These are phyloP conservation scores for Lyophyllum decastes DNA, from an alignment of 768 basidiomycete genomes.

Conservation along the genomic window DNA sequence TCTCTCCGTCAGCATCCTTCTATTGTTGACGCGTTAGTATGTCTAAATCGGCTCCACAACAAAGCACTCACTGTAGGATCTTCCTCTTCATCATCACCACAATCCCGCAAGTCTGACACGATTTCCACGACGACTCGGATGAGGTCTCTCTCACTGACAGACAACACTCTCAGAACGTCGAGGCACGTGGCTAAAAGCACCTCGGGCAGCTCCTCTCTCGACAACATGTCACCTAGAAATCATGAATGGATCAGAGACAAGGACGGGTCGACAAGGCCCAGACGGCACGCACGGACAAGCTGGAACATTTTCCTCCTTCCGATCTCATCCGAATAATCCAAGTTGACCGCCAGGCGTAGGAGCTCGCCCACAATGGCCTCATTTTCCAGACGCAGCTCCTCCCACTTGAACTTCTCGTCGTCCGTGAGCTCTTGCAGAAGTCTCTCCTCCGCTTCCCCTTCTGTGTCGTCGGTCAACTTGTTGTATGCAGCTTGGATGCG, in stretches of 20 bases:
- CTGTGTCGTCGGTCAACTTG: slow-evolving; percentile 29
- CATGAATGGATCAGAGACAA: slow-evolving; percentile 1
- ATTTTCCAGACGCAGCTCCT: slow-evolving; percentile 49
- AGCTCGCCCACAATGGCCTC: slow-evolving; percentile 82
- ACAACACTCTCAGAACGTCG: slow-evolving; percentile 77
- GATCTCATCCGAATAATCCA: slow-evolving; percentile 92
- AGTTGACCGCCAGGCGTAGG: slow-evolving; percentile 71
- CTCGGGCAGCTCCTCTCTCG: slow-evolving; percentile 68
- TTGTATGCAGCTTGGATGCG: slow-evolving; percentile 74
- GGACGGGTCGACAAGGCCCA: background rate
- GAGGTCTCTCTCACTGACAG: slow-evolving; percentile 77
- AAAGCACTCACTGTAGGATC: slow-evolving; percentile 28
- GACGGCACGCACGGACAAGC: slow-evolving; percentile 67
- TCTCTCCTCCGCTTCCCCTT: slow-evolving; percentile 23
- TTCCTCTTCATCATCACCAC: slow-evolving; percentile 40
- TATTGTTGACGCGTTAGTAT: slow-evolving; percentile 6
- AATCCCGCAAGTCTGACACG: slow-evolving; percentile 76
- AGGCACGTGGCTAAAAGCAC: slow-evolving; percentile 71
- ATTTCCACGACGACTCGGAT: slow-evolving; percentile 89
- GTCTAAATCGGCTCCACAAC: no score
- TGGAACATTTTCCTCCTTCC: slow-evolving; percentile 87
- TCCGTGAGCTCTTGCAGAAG: slow-evolving; percentile 25
- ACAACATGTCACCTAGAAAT: slow-evolving; percentile 75
- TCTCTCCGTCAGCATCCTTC: slow-evolving; percentile 23
- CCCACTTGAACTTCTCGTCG: slow-evolving; percentile 39